Evolutionary conservation across 768 basidiomycete species (phyloP).

Genomic region (Neoboletus brunneissimus): DNA sequence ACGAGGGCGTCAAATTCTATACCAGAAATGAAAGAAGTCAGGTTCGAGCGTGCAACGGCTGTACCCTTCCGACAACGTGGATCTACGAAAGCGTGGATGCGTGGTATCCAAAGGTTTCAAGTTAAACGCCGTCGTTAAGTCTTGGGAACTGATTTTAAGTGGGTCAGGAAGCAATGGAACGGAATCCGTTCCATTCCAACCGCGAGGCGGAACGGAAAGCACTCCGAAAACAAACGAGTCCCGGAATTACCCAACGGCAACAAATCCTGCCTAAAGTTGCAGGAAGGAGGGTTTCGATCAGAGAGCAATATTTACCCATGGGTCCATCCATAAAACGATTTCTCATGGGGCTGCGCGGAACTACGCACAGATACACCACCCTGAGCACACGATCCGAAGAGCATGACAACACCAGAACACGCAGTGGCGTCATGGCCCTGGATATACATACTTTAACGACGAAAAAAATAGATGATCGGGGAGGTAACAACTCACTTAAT

Average conservation of each 20-base stretch:
- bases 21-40: conserved; percentile 18
- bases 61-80: conserved; percentile 12
- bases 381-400: conserved; percentile 16
- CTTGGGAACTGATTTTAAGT: not conserved
- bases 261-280: not conserved
- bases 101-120: not conserved
- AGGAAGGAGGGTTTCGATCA: not conserved
- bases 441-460: conserved; percentile 1
- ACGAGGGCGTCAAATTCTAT: conserved; percentile 2
- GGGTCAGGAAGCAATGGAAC: conserved; percentile 9
- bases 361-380: conserved; percentile 21
- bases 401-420: conserved; percentile 15
- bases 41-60: conserved; percentile 15
- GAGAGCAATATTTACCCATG: not conserved
- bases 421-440: conserved; percentile 25
- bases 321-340: conserved; percentile 6
- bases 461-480: conserved; percentile 11
- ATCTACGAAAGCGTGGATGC: conserved; percentile 8
- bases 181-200: conserved; percentile 5
- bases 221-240: not conserved
- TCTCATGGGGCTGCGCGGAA: conserved; percentile 18
- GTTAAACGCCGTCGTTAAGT: conserved; percentile 20
- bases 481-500: conserved; percentile 20
- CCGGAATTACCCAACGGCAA: conserved; percentile 1
- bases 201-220: conserved; percentile 4